phyloP scores from a whole-genome alignment of 305 asterid genomes.

The Plantago coronopus region DNA sequence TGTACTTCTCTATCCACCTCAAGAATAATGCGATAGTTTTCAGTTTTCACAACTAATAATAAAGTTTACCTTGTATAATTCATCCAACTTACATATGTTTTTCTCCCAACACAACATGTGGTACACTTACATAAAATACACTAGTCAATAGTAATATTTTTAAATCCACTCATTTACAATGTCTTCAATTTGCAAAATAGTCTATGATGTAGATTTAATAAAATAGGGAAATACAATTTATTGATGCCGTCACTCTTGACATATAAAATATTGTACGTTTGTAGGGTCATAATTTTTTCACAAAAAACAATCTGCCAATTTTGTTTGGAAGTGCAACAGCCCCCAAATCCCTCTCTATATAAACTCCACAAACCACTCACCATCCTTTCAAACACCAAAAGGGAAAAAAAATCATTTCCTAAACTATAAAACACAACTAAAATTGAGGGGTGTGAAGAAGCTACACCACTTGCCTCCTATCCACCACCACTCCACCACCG shows the following conservation, averaged over 20 bases:
- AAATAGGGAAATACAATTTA: not conserved
- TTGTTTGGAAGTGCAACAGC: constrained; percentile 4
- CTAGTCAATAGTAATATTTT: too few species aligned
- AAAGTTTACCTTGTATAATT: too few species aligned
- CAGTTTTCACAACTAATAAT: too few species aligned
- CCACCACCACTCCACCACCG: constrained; percentile 17
- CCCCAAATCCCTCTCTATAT: constrained; percentile 34
- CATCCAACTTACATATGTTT: too few species aligned
- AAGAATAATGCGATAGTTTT: too few species aligned
- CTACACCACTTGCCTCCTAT: constrained; percentile 13
- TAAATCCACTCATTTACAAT: too few species aligned
- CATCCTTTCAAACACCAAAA: constrained; percentile 23
- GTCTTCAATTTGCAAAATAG: too few species aligned
- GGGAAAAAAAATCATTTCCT: not conserved
- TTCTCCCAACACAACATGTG: too few species aligned
- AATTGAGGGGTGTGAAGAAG: constrained; percentile 21
- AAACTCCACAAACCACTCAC: constrained; percentile 24
- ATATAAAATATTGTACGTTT: not conserved
- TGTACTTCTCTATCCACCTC: too few species aligned
- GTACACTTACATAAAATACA: too few species aligned
- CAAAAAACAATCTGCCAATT: constrained; percentile 6
- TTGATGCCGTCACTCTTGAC: constrained; percentile 19
- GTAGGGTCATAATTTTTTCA: too few species aligned
- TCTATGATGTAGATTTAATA: too few species aligned
- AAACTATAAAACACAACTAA: not conserved